Percentiles rank a stretch among this genome's conserved stretches.
phyloP scores from a whole-genome alignment of 2,329 filamentous ascomycete genomes.

The Alternaria atra region DNA sequence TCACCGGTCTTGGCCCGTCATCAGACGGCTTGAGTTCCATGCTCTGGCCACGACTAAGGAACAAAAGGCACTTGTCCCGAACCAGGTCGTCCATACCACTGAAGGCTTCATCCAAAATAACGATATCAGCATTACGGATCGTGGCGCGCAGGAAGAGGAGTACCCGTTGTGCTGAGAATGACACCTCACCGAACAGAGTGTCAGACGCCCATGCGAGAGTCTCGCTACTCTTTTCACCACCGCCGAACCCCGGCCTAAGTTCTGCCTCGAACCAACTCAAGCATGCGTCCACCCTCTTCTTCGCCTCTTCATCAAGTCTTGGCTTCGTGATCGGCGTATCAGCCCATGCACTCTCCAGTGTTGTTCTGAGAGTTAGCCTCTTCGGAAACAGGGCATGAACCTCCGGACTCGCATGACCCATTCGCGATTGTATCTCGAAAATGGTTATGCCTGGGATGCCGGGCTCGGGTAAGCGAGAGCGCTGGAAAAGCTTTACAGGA shows the following conservation, averaged over 20 bases:
- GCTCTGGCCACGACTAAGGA: slow-evolving; percentile 66
- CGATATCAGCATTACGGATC: slow-evolving; percentile 56
- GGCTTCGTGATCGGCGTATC: slow-evolving; percentile 83
- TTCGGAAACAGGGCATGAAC: slow-evolving; percentile 93
- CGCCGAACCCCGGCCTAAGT: slow-evolving; percentile 65
- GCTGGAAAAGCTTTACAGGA: slow-evolving; percentile 86
- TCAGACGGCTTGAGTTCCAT: slow-evolving; percentile 49
- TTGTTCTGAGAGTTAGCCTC: slow-evolving; percentile 73
- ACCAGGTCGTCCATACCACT: slow-evolving; percentile 64
- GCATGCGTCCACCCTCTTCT: slow-evolving; percentile 70
- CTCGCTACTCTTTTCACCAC: slow-evolving; percentile 10
- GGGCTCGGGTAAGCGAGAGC: slow-evolving; percentile 77
- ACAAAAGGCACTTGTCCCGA: slow-evolving; percentile 85
- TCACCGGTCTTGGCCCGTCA: slow-evolving; percentile 38
- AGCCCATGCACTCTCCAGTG: slow-evolving; percentile 87
- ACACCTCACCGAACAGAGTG: slow-evolving; percentile 74
- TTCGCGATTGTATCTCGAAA: slow-evolving; percentile 88
- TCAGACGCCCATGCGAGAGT: slow-evolving; percentile 70
- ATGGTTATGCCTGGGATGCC: slow-evolving; percentile 81
- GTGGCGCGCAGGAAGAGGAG: slow-evolving; percentile 75
- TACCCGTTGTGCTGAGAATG: slow-evolving; percentile 84
- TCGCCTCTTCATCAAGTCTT: slow-evolving; percentile 66
- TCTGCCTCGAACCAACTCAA: slow-evolving; percentile 82
- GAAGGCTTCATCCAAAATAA: slow-evolving; percentile 62
- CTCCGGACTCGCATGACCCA: slow-evolving; percentile 94